Base-by-base conservation (phyloP, 2,329 filamentous ascomycete species). In the Phialophora expanda region DNA sequence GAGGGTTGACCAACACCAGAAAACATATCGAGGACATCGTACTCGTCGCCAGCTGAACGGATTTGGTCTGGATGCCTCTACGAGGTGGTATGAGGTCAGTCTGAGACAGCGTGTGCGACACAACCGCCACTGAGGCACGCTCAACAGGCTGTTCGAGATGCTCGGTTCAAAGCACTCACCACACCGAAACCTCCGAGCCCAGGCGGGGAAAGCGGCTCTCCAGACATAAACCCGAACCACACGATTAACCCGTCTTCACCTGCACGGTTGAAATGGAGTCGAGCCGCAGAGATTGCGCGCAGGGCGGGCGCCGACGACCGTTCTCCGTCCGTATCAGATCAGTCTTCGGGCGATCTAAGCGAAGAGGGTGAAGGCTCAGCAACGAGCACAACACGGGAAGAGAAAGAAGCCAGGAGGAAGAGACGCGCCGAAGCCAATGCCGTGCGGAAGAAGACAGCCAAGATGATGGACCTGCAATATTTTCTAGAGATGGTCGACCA, bases 401-500 rank as follows among this genome's bases (percentile, higher is more conserved):
- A 64, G 68, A 72, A 17, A 72, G 74, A 82, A 66, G 77, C 75
- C 62, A 78, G 79, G 7, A 76, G 75, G 12, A 78, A 57, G 20
- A 22, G 78, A 61, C 75, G 77, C 55, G 75, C 81, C 8, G 80
- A 86, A 70, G 79, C 83, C 64, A 86, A 85, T 74, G 79, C 79
- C 0, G 82, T 85, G 71, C 83, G 88, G 41, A 86, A 87, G 66
- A 86, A 87, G 71, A 86, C 86, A 4, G 88, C 91, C 0, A 91
- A 89, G 76, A 89, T 87, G 76, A 94, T 96, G 90, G 91, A 92
- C 20, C 76, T 96, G 41, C 89, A 91, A 74, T 96, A 96, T 75
- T 96, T 95, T 69, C 81, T 88, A 1, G 87, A 97, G 73, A 93
- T 96, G 90, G 89, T 94, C 7, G 91, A 95, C 75, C 80, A 88